Conservation (phyloP, 768 basidiomycete genomes). For the Myochromella boudieri region DNA sequence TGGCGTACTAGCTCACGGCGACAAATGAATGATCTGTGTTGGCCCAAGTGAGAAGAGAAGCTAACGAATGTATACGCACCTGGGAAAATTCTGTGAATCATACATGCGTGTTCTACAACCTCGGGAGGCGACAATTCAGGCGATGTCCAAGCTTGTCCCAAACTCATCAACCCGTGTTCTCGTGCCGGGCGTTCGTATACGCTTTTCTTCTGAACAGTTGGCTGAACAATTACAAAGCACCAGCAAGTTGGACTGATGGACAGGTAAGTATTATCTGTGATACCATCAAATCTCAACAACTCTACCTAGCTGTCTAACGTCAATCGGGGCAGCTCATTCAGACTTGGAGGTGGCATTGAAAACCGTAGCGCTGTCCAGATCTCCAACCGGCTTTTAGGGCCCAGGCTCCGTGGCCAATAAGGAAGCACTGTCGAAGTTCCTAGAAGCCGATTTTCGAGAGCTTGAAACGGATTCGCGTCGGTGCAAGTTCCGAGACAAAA, state of each 20-base stretch:
- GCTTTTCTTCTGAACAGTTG: too few relatives aligned
- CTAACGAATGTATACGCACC: not conserved
- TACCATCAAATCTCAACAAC: slow-evolving; percentile 13
- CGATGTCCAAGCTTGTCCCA: slow-evolving; percentile 5
- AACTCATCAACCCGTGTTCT: slow-evolving; percentile 5
- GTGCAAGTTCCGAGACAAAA: too few relatives aligned
- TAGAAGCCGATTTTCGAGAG: not conserved
- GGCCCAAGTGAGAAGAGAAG: not conserved
- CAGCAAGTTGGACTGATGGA: slow-evolving; percentile 12
- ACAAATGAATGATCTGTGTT: not conserved
- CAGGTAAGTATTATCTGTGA: slow-evolving; percentile 10
- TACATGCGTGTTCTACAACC: too few relatives aligned
- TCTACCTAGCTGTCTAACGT: slow-evolving; percentile 5
- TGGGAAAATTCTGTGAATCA: not conserved
- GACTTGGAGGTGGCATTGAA: too few relatives aligned
- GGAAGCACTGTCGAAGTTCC: not conserved
- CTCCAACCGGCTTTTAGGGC: slow-evolving; percentile 6
- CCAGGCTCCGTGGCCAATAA: not conserved
- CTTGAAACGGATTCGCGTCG: not conserved
- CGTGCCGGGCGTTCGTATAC: slow-evolving; percentile 19
- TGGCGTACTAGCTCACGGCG: not conserved
- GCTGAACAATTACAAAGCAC: not conserved
- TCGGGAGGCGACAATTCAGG: too few relatives aligned
- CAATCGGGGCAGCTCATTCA: slow-evolving; percentile 3
- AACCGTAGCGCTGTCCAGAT: not conserved